phyloP scores from a whole-genome alignment of 768 basidiomycete species.

The Calvatia gigantea region DNA sequence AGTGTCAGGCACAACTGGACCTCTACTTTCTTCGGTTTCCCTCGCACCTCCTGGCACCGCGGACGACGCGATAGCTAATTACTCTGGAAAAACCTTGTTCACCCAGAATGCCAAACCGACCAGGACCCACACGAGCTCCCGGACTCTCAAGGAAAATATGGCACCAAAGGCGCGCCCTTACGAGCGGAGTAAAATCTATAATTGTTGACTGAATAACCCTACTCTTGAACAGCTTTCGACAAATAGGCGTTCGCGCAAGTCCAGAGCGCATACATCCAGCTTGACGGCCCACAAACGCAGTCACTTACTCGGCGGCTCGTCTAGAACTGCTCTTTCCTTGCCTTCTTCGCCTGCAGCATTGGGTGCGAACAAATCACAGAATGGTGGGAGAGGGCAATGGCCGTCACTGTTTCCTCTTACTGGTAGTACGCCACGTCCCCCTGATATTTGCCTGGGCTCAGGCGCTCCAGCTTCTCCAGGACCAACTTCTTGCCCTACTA shows the following conservation, averaged over 20 bases:
- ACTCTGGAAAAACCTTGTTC: neutral
- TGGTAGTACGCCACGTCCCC: neutral
- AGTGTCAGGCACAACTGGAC: neutral
- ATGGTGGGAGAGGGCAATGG: no score
- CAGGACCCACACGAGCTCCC: constrained; percentile 1
- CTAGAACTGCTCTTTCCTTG: constrained; percentile 23
- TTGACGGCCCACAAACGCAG: neutral
- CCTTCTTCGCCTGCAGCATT: constrained; percentile 14
- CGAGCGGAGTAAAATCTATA: no score
- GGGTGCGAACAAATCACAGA: no score
- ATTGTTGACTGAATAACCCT: neutral
- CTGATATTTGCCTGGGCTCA: constrained; percentile 14
- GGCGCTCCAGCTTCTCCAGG: no score
- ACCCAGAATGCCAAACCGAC: neutral
- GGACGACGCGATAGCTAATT: neutral
- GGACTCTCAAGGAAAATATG: constrained; percentile 6
- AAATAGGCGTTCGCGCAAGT: neutral
- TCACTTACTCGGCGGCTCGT: constrained; percentile 23
- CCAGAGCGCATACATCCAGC: constrained; percentile 6
- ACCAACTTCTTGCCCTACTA: no score
- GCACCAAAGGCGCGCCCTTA: neutral
- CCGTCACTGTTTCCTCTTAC: neutral
- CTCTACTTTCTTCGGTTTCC: neutral
- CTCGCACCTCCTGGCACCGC: neutral
- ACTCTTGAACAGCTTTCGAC: neutral